A percentile compares a stretch with the other conserved stretches of the same genome.
phyloP scores from a whole-genome alignment of 306 rosid species.

The Vachellia pachyceras region DNA sequence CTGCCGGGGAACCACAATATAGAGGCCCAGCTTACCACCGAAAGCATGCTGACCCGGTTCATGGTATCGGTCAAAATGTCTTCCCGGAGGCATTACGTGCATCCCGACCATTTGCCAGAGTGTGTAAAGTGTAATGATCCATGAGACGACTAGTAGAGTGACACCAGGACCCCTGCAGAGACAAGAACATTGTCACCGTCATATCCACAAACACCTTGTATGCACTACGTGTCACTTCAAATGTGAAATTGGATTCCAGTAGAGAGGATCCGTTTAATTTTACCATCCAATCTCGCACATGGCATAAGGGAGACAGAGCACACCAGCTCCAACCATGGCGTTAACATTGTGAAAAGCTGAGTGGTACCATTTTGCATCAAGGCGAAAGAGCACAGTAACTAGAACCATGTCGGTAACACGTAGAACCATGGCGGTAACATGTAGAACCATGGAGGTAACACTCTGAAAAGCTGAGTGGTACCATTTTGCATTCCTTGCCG shows the following conservation, averaged over 20 bases:
- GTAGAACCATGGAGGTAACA: conserved; percentile 87
- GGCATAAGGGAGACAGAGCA: no score
- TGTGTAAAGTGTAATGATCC: no score
- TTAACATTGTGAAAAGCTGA: no score
- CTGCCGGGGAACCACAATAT: conserved; percentile 85
- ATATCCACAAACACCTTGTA: not conserved
- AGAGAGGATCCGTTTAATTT: not conserved
- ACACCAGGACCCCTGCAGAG: conserved; percentile 77
- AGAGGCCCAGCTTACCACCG: conserved; percentile 80
- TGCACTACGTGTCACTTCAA: not conserved
- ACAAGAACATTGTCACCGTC: not conserved
- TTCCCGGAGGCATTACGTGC: conserved; percentile 82
- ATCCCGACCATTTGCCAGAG: no score
- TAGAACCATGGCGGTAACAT: conserved; percentile 94
- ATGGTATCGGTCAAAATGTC: conserved; percentile 76
- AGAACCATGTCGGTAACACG: conserved; percentile 90
- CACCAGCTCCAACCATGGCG: conserved; percentile 62
- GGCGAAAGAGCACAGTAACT: conserved; percentile 81
- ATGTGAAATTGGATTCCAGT: not conserved
- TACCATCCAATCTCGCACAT: no score
- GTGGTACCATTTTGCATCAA: conserved; percentile 25
- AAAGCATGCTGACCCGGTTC: conserved; percentile 82
- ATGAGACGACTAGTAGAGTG: no score
- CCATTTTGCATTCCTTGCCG: conserved; percentile 91
- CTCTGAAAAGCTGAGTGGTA: conserved; percentile 88